phyloP scores from a whole-genome alignment of 2,329 filamentous ascomycete species.

The Monosporascus sp. region DNA sequence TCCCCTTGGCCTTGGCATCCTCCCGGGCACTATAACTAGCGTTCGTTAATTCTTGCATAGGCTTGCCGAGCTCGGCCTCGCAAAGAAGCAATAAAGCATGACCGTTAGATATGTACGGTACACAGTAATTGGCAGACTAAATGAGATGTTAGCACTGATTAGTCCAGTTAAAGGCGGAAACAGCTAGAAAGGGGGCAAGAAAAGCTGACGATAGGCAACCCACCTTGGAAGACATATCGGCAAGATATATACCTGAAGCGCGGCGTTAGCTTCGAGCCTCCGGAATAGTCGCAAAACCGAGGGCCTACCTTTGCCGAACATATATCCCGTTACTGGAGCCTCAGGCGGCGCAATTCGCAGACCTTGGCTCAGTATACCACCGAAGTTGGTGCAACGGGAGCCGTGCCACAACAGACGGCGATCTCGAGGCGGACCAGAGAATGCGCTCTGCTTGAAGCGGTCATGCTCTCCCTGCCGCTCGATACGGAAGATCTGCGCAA shows the following conservation, averaged over 20 bases:
- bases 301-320: conserved; percentile 75
- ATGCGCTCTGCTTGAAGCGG: conserved; percentile 57
- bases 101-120: conserved; percentile 53
- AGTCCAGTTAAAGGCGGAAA: background rate
- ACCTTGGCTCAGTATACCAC: conserved; percentile 81
- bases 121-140: conserved; percentile 70
- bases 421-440: conserved; percentile 48
- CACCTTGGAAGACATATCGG: conserved; percentile 72
- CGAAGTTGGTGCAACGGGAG: conserved; percentile 76
- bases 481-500: conserved; percentile 78
- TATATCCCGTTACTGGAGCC: conserved; percentile 74
- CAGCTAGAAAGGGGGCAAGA: background rate
- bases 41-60: conserved; percentile 58
- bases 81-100: conserved; percentile 75
- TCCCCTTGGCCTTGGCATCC: conserved; percentile 53
- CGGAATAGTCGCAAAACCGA: too few species aligned
- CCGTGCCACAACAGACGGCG: conserved; percentile 84
- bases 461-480: conserved; percentile 67
- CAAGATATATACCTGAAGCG: conserved; percentile 83
- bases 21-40: conserved; percentile 60
- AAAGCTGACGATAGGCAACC: background rate
- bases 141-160: conserved; percentile 5
- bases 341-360: conserved; percentile 85
- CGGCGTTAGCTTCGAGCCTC: too few species aligned
- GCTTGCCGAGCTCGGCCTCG: conserved; percentile 75